phyloP scores from a whole-genome alignment of 1,139 yeast genomes.

The Sugiyamaella pinicola region DNA sequence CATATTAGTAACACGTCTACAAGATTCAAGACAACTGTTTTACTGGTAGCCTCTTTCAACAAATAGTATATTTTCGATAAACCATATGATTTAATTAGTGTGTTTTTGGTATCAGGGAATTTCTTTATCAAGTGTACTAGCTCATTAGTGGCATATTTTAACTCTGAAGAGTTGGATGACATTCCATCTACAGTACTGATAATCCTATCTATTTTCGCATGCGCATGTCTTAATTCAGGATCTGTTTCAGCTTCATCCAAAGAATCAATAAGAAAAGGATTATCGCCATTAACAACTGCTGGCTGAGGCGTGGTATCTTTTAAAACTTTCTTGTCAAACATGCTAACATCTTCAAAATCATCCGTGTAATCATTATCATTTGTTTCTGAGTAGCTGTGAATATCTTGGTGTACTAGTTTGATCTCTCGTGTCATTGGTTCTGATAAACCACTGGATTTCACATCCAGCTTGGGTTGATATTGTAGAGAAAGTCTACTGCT shows the following conservation, averaged over 20 bases:
- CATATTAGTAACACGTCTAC: slow-evolving; percentile 49
- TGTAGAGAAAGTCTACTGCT: slow-evolving; percentile 9
- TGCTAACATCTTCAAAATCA: slow-evolving; percentile 9
- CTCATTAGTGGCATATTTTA: neutral
- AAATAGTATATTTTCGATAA: slow-evolving; percentile 48
- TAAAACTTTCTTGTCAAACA: no score
- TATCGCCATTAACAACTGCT: neutral
- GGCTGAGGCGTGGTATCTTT: no score
- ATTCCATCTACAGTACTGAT: neutral
- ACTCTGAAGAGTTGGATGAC: neutral
- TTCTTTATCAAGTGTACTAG: neutral
- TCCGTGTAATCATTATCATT: slow-evolving; percentile 8
- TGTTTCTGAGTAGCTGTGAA: slow-evolving; percentile 6
- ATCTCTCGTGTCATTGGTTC: slow-evolving; percentile 8
- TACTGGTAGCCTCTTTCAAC: slow-evolving; percentile 45
- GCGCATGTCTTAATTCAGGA: slow-evolving; percentile 5
- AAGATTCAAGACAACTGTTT: slow-evolving; percentile 45
- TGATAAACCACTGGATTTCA: neutral
- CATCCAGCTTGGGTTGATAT: neutral
- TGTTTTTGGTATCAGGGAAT: slow-evolving; percentile 15
- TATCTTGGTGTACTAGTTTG: neutral
- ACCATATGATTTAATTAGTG: slow-evolving; percentile 18
- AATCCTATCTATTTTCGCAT: neutral
- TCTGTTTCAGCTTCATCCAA: slow-evolving; percentile 2
- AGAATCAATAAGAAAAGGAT: slow-evolving; percentile 8